These are phyloP conservation scores for Auriscalpium vulgare DNA, from an alignment of 768 basidiomycete genomes.

Conservation along the genomic window DNA sequence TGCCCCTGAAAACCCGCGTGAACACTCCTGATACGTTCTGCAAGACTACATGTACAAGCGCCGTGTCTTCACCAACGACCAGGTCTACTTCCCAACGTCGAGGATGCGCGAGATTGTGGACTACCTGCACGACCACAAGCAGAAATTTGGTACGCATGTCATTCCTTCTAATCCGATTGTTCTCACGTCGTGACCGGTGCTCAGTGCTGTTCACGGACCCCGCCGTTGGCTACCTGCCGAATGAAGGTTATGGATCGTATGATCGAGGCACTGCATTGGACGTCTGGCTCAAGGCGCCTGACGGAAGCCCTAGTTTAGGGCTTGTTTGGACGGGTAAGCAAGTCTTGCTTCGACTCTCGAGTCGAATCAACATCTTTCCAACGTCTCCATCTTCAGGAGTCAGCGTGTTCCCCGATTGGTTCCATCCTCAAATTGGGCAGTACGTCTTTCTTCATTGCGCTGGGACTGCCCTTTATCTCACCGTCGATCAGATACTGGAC, in stretches of 20 bases:
- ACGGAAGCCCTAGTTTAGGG: conserved; percentile 49
- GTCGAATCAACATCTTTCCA: not conserved
- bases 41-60: conserved; percentile 63
- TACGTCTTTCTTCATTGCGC: conserved; percentile 19
- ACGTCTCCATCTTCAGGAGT: conserved; percentile 30
- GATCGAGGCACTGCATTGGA: conserved; percentile 44
- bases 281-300: conserved; percentile 54
- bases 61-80: conserved; percentile 63
- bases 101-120: conserved; percentile 58
- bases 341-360: not conserved
- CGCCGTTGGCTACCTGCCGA: conserved; percentile 47
- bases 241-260: conserved; percentile 42
- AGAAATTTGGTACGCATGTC: conserved; percentile 41
- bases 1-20: not conserved
- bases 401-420: conserved; percentile 61
- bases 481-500: conserved; percentile 45
- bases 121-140: conserved; percentile 51
- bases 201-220: conserved; percentile 71
- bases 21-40: no score
- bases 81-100: conserved; percentile 56
- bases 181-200: no score
- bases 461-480: no score
- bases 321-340: conserved; percentile 56
- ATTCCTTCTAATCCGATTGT: no score
- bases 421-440: conserved; percentile 43